Evolutionary conservation across 345 rosid species (phyloP).

Genomic region (Salix exigua): DNA sequence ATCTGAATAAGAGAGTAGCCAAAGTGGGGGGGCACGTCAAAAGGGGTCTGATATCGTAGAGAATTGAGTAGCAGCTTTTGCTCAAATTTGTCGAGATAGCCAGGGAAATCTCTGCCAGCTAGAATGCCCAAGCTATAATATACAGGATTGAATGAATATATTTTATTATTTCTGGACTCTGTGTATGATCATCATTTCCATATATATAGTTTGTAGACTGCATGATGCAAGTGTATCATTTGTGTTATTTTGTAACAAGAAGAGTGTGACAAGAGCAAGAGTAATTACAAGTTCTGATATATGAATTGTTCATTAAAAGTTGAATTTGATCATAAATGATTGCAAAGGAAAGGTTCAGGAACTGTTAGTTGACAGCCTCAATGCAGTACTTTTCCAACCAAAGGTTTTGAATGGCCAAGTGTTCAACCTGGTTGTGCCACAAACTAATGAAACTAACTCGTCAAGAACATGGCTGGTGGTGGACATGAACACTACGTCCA

Average conservation of each 20-base stretch:
- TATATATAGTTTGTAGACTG: neutral
- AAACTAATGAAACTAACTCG: neutral
- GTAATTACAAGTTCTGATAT: neutral
- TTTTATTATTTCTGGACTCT: no score
- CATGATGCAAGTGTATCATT: neutral
- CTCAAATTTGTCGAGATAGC: neutral
- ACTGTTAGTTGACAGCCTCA: neutral
- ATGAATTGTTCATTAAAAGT: neutral
- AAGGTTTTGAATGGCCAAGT: no score
- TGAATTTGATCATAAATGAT: neutral
- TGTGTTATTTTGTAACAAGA: neutral
- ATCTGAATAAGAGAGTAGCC: constrained; percentile 28
- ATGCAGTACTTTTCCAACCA: neutral
- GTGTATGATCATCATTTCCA: neutral
- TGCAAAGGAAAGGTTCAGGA: neutral
- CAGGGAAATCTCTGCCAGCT: neutral
- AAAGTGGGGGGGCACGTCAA: constrained; percentile 6
- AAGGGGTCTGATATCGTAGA: neutral
- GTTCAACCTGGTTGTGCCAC: neutral
- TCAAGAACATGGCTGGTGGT: neutral
- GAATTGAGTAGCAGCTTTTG: neutral
- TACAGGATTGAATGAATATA: no score
- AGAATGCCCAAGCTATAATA: neutral
- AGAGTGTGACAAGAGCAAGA: neutral
- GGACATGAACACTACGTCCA: neutral